A percentile compares a stretch with the other conserved stretches of the same genome.
Conservation (phyloP, 1,284 basidiomycete species). For the Exobasidium rhododendri region DNA sequence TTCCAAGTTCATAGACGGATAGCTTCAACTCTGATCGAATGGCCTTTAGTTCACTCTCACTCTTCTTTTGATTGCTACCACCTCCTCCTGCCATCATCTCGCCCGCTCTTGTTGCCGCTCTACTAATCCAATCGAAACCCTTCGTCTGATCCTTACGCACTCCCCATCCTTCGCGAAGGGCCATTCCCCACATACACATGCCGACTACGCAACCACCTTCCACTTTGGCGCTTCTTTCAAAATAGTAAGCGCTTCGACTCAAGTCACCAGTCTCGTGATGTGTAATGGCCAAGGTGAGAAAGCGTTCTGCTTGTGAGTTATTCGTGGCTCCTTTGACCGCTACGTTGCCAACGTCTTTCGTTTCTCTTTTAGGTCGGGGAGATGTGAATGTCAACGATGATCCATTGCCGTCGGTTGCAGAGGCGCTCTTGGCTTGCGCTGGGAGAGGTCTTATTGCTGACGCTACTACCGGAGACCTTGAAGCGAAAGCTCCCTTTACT, state of each 20-base stretch:
- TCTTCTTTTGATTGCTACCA: conserved; percentile 56
- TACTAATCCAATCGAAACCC: conserved; percentile 77
- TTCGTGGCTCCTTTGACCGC: background rate
- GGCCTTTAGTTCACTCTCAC: conserved; percentile 55
- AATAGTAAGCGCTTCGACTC: conserved; percentile 69
- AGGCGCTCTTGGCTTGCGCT: background rate
- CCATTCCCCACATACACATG: conserved; percentile 87
- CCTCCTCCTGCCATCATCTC: conserved; percentile 70
- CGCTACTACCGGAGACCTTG: too few relatives aligned
- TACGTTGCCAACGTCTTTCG: background rate
- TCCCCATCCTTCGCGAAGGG: conserved; percentile 86
- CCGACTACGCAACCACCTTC: conserved; percentile 79
- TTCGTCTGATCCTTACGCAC: conserved; percentile 64
- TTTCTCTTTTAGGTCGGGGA: background rate
- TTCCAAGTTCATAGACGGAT: conserved; percentile 85
- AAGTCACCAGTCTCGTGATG: conserved; percentile 76
- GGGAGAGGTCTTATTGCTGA: too few relatives aligned
- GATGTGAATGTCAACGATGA: background rate
- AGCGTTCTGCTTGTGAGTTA: conserved; percentile 35
- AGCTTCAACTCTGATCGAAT: conserved; percentile 72
- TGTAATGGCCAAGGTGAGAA: conserved; percentile 63
- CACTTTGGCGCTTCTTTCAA: conserved; percentile 73
- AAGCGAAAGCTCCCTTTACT: too few relatives aligned
- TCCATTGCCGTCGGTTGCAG: background rate
- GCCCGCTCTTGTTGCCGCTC: conserved; percentile 75